Percentiles rank a stretch among this genome's conserved stretches.
phyloP scores from a whole-genome alignment of 208 protist species.

The Wallacemonas collosoma region DNA sequence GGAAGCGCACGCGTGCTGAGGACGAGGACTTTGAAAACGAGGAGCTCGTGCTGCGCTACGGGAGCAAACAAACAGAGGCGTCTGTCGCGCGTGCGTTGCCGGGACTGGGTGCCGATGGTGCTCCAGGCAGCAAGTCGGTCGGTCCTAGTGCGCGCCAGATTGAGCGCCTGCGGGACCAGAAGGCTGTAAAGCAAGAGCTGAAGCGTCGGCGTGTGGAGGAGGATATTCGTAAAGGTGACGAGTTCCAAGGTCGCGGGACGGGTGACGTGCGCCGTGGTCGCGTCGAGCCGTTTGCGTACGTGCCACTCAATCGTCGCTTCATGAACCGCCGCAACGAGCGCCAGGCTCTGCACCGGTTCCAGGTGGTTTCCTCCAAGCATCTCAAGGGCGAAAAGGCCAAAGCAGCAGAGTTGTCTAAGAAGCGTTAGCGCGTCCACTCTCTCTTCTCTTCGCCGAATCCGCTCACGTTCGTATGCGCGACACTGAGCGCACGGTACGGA shows the following conservation, averaged over 20 bases:
- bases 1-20: constrained; percentile 67
- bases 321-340: constrained; percentile 89
- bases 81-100: constrained; percentile 31
- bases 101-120: constrained; percentile 21
- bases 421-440: constrained; percentile 3
- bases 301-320: constrained; percentile 88
- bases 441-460: not conserved
- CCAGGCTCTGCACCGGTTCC: constrained; percentile 81
- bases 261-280: constrained; percentile 88
- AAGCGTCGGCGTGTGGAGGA: constrained; percentile 85
- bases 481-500: too few species aligned
- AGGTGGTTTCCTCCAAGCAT: constrained; percentile 48
- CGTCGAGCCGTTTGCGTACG: constrained; percentile 89
- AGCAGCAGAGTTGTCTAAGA: constrained; percentile 35
- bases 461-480: not conserved
- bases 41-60: constrained; percentile 76
- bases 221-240: constrained; percentile 85
- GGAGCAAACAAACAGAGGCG: constrained; percentile 52
- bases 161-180: constrained; percentile 64
- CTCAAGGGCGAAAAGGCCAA: constrained; percentile 90
- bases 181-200: constrained; percentile 53
- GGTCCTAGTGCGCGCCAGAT: constrained; percentile 53
- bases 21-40: constrained; percentile 88
- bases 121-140: constrained; percentile 17
- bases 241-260: constrained; percentile 73